Conservation (phyloP, 2,329 filamentous ascomycete genomes). For the Phialophora tarda region DNA sequence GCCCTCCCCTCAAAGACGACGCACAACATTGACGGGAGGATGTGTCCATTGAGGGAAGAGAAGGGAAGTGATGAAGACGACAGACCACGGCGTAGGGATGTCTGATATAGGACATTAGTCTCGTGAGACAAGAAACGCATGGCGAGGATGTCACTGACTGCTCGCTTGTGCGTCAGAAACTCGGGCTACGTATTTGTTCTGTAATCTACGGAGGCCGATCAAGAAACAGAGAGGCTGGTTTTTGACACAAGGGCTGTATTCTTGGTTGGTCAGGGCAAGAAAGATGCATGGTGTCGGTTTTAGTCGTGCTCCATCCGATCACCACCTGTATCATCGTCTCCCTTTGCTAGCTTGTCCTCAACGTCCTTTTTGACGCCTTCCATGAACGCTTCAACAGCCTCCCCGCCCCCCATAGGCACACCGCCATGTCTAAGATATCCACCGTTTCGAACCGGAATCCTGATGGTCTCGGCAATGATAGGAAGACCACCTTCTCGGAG, state of each 20-base stretch:
- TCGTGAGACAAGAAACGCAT: not conserved
- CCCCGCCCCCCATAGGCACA: constrained; percentile 83
- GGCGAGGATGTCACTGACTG: no score
- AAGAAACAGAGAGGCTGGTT: not conserved
- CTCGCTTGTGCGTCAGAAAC: not conserved
- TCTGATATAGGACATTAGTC: not conserved
- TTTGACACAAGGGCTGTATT: not conserved
- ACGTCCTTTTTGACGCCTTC: constrained; percentile 84
- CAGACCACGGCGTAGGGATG: no score
- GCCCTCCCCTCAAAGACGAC: no score
- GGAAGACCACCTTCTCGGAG: constrained; percentile 88
- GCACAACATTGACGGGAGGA: no score
- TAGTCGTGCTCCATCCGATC: constrained; percentile 52
- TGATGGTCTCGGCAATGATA: constrained; percentile 83
- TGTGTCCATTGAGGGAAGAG: no score
- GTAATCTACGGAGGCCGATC: not conserved
- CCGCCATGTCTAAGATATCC: constrained; percentile 78
- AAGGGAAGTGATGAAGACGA: no score
- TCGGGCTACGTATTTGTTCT: not conserved
- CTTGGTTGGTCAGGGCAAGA: not conserved
- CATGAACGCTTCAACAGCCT: constrained; percentile 89
- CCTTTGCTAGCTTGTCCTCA: constrained; percentile 46
- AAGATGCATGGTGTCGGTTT: not conserved
- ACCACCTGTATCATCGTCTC: constrained; percentile 41
- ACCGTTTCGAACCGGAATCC: constrained; percentile 80